Percentiles rank a stretch among this genome's conserved stretches.
Conservation (phyloP, 2,329 filamentous ascomycete species). For the Pyrenophora teres region DNA sequence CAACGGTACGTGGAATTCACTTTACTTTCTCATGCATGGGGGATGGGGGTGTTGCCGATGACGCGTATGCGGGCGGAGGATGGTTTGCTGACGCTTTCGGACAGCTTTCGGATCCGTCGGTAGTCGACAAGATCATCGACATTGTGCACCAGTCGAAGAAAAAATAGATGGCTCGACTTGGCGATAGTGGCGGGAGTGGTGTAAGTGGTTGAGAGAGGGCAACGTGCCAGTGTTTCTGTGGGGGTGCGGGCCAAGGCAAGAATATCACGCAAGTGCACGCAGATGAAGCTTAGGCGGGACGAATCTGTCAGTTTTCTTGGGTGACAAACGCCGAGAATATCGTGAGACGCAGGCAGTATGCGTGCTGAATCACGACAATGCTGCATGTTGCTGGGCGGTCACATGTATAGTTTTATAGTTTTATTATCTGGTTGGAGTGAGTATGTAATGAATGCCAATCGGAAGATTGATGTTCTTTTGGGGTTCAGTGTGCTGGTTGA, state of each 20-base stretch:
- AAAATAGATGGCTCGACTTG: conserved; percentile 41
- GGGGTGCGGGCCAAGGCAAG: conserved; percentile 1
- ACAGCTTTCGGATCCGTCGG: conserved; percentile 83
- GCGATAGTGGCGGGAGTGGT: conserved; percentile 9
- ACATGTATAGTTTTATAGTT: conserved; percentile 1
- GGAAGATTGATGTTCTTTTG: not conserved
- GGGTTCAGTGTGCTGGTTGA: no score
- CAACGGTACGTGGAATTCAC: conserved; percentile 69
- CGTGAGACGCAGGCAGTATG: conserved; percentile 15
- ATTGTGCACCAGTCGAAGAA: conserved; percentile 69
- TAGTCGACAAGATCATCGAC: conserved; percentile 88
- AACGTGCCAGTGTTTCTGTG: not conserved
- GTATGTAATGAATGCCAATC: no score
- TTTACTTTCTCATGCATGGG: not conserved
- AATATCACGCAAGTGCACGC: conserved; percentile 2
- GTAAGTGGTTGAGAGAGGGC: conserved; percentile 7
- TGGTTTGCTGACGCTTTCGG: conserved; percentile 31
- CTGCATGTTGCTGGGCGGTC: conserved; percentile 5
- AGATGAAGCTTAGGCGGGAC: not conserved
- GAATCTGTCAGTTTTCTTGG: not conserved
- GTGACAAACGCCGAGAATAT: conserved; percentile 9
- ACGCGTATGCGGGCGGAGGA: conserved; percentile 34
- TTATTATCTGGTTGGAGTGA: no score
- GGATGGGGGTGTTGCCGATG: conserved; percentile 12
- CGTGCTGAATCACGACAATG: conserved; percentile 5